These are phyloP conservation scores for Penicillium verrucosum DNA, from an alignment of 2,329 filamentous ascomycete species.

Conservation along the genomic window DNA sequence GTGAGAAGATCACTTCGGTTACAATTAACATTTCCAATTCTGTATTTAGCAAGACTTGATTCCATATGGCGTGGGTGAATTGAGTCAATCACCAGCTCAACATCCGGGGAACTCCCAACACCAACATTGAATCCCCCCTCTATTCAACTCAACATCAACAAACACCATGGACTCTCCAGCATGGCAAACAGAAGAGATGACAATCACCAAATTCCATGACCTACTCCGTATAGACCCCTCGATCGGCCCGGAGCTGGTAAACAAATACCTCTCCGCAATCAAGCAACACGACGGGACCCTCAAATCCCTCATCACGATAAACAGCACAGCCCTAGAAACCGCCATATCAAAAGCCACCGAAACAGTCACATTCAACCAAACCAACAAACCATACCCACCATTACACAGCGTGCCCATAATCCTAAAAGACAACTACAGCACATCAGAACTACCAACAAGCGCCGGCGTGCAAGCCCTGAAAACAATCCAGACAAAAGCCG, in stretches of 20 bases:
- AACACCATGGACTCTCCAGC: conserved; percentile 42
- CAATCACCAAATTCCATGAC: conserved; percentile 56
- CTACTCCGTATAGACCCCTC: conserved; percentile 53
- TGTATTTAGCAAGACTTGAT: neutral
- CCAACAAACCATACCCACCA: conserved; percentile 4
- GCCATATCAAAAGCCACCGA: conserved; percentile 52
- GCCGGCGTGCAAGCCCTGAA: conserved; percentile 53
- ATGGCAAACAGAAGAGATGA: conserved; percentile 52
- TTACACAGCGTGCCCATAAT: conserved; percentile 62
- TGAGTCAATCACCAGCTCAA: neutral
- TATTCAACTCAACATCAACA: neutral
- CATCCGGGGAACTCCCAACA: neutral
- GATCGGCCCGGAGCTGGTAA: conserved; percentile 55
- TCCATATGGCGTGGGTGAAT: neutral
- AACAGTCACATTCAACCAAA: conserved; percentile 4
- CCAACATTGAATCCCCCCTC: neutral
- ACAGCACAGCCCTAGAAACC: conserved; percentile 47
- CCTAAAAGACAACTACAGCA: conserved; percentile 64
- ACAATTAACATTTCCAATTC: neutral
- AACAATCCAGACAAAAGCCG: conserved; percentile 41
- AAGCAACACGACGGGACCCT: conserved; percentile 55
- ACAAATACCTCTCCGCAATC: conserved; percentile 56
- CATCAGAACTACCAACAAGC: conserved; percentile 55
- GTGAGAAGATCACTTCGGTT: neutral
- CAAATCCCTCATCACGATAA: conserved; percentile 56